A percentile compares a stretch with the other conserved stretches of the same genome.
These are phyloP conservation scores for Arctium lappa DNA, from an alignment of 129 eudicot genomes.

Conservation along the genomic window DNA sequence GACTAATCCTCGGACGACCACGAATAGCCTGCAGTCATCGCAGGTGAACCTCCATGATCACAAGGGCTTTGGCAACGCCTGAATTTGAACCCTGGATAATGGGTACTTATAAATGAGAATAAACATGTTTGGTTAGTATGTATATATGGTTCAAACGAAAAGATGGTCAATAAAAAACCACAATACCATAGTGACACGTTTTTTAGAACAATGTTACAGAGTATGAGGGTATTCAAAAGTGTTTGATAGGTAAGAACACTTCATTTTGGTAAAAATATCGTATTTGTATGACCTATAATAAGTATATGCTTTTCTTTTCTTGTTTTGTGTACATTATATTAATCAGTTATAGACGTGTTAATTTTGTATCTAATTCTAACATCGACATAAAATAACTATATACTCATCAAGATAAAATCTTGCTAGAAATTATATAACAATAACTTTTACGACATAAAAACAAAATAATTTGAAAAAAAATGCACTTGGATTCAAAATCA, in stretches of 20 bases:
- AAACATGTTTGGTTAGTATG: not conserved
- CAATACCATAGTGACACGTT: not conserved
- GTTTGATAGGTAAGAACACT: not conserved
- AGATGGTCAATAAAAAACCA: not conserved
- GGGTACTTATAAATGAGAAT: not conserved
- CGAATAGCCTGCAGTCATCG: too few relatives aligned
- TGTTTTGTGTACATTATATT: not conserved
- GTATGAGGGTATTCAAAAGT: not conserved
- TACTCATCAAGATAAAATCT: not conserved
- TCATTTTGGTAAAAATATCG: not conserved
- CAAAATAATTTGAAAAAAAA: too few relatives aligned
- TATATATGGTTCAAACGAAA: not conserved
- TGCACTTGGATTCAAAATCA: not conserved
- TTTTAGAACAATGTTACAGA: not conserved
- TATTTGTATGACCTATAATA: not conserved
- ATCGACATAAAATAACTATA: not conserved
- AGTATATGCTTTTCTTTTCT: too few relatives aligned
- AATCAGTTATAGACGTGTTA: not conserved
- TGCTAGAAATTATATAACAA: not conserved
- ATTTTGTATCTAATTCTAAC: not conserved
- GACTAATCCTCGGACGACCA: too few relatives aligned
- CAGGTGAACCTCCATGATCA: too few relatives aligned
- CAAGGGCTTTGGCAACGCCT: too few relatives aligned
- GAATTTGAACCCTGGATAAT: too few relatives aligned
- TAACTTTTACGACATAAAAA: not conserved